Percentiles rank a stretch among this genome's conserved stretches.
phyloP scores from a whole-genome alignment of 495 filamentous ascomycete species.

The Aspergillus kassunensis region DNA sequence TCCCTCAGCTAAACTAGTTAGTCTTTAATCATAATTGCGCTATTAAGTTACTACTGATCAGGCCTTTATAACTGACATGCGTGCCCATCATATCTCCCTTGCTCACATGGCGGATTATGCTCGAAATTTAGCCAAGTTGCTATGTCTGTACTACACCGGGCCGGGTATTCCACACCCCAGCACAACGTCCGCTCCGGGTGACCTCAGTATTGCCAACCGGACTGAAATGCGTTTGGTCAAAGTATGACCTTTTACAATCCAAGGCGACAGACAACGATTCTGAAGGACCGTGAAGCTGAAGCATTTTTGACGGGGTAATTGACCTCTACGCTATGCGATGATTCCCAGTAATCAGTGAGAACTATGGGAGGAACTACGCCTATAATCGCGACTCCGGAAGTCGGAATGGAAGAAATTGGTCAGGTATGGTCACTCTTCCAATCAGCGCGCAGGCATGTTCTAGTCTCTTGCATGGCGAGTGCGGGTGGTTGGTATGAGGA shows the following conservation, averaged over 20 bases:
- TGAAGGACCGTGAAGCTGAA: too few relatives aligned
- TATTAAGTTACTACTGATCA: too few relatives aligned
- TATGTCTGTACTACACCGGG: neutral
- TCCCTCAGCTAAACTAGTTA: too few relatives aligned
- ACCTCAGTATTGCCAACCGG: neutral
- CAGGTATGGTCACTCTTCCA: neutral
- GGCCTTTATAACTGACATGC: too few relatives aligned
- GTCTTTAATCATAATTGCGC: too few relatives aligned
- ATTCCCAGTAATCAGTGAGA: too few relatives aligned
- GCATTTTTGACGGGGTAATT: too few relatives aligned
- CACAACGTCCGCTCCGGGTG: neutral
- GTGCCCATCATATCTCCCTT: too few relatives aligned
- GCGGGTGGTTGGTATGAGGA: constrained; percentile 46
- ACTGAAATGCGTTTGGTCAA: neutral
- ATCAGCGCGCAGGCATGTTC: neutral
- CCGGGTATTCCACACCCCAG: neutral
- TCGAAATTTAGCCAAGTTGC: too few relatives aligned
- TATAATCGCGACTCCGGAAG: constrained; percentile 48
- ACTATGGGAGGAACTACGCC: constrained; percentile 34
- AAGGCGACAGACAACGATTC: neutral
- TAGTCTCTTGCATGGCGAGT: constrained; percentile 30
- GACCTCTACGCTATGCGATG: constrained; percentile 51
- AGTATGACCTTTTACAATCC: neutral
- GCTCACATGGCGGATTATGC: too few relatives aligned
- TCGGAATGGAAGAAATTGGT: constrained; percentile 76